These are phyloP conservation scores for Lunularia cruciata DNA, from an alignment of 225 moss, liverwort and hornwort species.

Conservation along the genomic window DNA sequence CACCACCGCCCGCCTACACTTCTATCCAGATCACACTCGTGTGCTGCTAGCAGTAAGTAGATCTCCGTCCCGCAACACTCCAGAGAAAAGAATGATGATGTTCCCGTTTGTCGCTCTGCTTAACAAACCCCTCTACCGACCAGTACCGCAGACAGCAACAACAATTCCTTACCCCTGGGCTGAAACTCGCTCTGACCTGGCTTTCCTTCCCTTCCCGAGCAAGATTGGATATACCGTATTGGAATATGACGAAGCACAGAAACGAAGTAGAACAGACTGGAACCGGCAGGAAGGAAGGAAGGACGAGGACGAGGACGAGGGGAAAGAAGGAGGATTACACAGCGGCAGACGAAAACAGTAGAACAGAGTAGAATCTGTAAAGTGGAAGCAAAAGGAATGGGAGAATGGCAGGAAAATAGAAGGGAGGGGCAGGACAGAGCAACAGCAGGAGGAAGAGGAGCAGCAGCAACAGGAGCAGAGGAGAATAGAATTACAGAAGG, in stretches of 20 bases:
- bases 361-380: background rate
- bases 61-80: background rate
- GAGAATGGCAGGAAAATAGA: background rate
- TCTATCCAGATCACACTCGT: slow-evolving; percentile 13
- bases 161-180: background rate
- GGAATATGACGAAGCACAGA: background rate
- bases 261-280: no score
- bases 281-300: no score
- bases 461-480: no score
- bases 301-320: background rate
- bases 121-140: no score
- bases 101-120: background rate
- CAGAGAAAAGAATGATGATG: background rate
- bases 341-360: background rate
- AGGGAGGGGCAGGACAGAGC: slow-evolving; percentile 3
- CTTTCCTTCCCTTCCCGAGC: background rate
- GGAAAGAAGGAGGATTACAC: slow-evolving; percentile 1
- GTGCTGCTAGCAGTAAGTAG: background rate
- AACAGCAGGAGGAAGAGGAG: background rate
- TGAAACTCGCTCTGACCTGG: slow-evolving; percentile 7
- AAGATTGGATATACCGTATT: slow-evolving; percentile 6
- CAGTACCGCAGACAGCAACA: background rate
- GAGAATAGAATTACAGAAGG: background rate
- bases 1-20: background rate
- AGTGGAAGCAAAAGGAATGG: background rate